Percentiles rank a stretch among this genome's conserved stretches.
phyloP scores from a whole-genome alignment of 345 rosid genomes.

The Psidium friedrichsthalianum region DNA sequence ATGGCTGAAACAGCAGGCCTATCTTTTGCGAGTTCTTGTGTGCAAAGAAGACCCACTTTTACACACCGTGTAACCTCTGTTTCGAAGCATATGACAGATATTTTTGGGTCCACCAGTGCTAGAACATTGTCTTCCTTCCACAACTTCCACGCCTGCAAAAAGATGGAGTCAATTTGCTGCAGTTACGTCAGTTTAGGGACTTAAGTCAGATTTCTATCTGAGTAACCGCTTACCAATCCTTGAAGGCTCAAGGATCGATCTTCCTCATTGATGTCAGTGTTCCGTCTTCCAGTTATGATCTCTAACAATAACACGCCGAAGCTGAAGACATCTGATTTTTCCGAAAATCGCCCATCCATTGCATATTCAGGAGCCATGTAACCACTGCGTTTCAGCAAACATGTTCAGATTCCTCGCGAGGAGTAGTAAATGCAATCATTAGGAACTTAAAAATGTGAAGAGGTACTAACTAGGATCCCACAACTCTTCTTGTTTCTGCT shows the following conservation, averaged over 20 bases:
- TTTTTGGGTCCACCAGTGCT: too few species aligned
- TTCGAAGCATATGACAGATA: neutral
- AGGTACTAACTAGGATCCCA: constrained; percentile 32
- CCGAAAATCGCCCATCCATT: too few species aligned
- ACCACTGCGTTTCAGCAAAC: constrained; percentile 10
- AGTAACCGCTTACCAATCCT: constrained; percentile 16
- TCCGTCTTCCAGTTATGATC: constrained; percentile 31
- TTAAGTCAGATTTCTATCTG: neutral
- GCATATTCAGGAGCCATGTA: too few species aligned
- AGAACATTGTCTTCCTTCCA: constrained; percentile 6
- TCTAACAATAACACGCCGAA: constrained; percentile 30
- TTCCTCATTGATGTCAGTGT: constrained; percentile 12
- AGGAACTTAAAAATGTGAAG: neutral
- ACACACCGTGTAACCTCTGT: neutral
- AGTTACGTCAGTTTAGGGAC: constrained; percentile 1
- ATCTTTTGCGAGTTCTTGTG: constrained; percentile 16
- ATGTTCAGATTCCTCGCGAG: neutral
- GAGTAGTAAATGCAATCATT: neutral
- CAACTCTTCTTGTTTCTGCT: constrained; percentile 26
- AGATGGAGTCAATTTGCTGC: neutral
- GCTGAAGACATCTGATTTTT: constrained; percentile 29
- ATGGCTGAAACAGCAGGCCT: constrained; percentile 11
- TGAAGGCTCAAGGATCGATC: constrained; percentile 16
- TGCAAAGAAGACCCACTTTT: neutral
- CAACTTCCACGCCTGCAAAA: constrained; percentile 5